These are phyloP conservation scores for Teunomyces cretensis DNA, from an alignment of 805 yeast genomes.

Conservation along the genomic window DNA sequence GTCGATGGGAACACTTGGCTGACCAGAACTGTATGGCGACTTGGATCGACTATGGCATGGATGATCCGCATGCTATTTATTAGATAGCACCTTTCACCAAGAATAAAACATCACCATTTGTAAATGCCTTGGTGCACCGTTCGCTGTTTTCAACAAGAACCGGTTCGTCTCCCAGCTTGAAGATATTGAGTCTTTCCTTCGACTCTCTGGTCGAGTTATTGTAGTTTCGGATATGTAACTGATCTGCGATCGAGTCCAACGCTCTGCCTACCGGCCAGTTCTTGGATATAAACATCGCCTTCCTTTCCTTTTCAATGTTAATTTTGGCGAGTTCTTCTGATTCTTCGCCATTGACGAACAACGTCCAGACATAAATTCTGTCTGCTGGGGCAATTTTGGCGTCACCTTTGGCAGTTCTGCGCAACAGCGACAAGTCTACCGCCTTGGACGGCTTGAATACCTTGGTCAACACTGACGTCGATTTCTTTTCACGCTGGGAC, in stretches of 20 bases:
- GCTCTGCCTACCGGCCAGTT: slow-evolving; percentile 62
- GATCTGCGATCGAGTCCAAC: slow-evolving; percentile 51
- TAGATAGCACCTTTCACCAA: slow-evolving; percentile 43
- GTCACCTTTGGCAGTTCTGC: slow-evolving; percentile 54
- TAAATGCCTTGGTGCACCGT: slow-evolving; percentile 40
- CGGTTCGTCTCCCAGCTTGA: slow-evolving; percentile 34
- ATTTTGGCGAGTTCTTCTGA: slow-evolving; percentile 25
- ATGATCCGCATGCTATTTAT: slow-evolving; percentile 11
- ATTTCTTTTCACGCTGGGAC: slow-evolving; percentile 18
- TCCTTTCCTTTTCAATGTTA: slow-evolving; percentile 25
- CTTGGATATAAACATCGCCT: slow-evolving; percentile 48
- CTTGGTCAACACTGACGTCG: slow-evolving; percentile 1
- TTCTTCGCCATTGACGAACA: slow-evolving; percentile 33
- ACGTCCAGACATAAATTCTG: slow-evolving; percentile 50
- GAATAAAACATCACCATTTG: slow-evolving; percentile 51
- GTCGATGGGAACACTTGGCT: slow-evolving; percentile 48
- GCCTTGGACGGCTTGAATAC: slow-evolving; percentile 5
- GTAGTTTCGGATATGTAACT: slow-evolving; percentile 46
- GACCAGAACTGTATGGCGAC: slow-evolving; percentile 73
- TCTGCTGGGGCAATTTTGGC: slow-evolving; percentile 40
- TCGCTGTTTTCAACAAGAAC: slow-evolving; percentile 28
- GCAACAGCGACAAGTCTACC: slow-evolving; percentile 39
- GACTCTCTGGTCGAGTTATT: slow-evolving; percentile 47
- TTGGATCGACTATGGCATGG: slow-evolving; percentile 55
- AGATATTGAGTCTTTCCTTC: slow-evolving; percentile 47